Evolutionary conservation across 108 stramenopile species (phyloP).

Genomic region (Halocafeteria seosinensis): DNA sequence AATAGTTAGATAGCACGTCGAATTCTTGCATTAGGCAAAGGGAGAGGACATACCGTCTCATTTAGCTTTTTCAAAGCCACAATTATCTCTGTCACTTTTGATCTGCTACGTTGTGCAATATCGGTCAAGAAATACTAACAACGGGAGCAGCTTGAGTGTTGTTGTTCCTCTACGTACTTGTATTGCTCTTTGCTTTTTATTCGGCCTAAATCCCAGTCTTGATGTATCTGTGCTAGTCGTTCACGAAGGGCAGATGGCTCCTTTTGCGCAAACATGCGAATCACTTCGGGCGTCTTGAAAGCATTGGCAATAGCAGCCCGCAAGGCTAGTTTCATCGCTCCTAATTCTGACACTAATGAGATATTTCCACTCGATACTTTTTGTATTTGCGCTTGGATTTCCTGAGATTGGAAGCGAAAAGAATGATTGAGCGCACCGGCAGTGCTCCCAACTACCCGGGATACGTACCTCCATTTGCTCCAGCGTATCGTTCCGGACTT

Average conservation of each 20-base stretch:
- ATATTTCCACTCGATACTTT: background rate
- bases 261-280: slow-evolving; percentile 3
- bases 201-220: background rate
- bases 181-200: background rate
- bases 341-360: background rate
- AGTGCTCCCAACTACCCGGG: background rate
- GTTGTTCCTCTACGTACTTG: background rate
- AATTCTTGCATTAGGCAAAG: too few species aligned
- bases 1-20: too few species aligned
- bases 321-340: background rate
- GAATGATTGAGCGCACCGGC: background rate
- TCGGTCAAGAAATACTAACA: too few species aligned
- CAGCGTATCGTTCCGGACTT: background rate
- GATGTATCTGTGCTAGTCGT: background rate
- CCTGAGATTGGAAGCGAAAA: background rate
- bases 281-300: background rate
- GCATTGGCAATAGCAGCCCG: background rate
- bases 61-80: background rate
- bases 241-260: background rate
- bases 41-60: background rate
- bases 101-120: too few species aligned
- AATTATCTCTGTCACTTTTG: background rate
- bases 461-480: background rate
- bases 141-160: too few species aligned
- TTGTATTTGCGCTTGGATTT: background rate